Evolutionary conservation across 129 eudicot genomes (phyloP).

Genomic region (carrot (Daucus carota)): DNA sequence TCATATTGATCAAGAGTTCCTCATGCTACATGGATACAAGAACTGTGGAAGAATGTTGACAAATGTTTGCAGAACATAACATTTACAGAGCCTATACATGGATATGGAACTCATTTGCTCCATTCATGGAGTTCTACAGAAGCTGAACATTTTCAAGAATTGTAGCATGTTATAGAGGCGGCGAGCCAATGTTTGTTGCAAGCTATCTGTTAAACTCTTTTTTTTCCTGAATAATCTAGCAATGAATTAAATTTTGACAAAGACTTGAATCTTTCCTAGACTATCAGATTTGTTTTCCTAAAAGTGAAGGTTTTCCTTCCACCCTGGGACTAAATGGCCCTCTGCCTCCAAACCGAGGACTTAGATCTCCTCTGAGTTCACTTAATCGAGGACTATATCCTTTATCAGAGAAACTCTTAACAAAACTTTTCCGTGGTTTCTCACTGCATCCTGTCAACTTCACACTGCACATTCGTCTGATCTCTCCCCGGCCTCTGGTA

Average conservation of each 20-base stretch:
- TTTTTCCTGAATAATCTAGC: background rate
- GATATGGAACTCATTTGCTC: background rate
- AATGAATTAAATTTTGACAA: background rate
- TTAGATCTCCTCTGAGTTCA: slow-evolving; percentile 10
- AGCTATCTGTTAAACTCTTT: background rate
- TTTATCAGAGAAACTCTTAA: slow-evolving; percentile 6
- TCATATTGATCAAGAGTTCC: background rate
- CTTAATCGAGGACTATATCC: slow-evolving; percentile 14
- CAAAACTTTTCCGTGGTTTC: slow-evolving; percentile 7
- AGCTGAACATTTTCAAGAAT: background rate
- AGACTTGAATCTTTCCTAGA: background rate
- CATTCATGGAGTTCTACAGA: background rate
- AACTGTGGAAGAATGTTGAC: background rate
- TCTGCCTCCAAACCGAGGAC: slow-evolving; percentile 12
- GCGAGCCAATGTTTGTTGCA: background rate
- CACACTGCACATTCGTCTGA: slow-evolving; percentile 7
- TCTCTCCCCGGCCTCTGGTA: slow-evolving; percentile 16
- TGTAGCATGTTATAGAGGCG: background rate
- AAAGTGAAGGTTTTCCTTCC: slow-evolving; percentile 5
- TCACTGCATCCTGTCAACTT: slow-evolving; percentile 6
- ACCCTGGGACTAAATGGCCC: slow-evolving; percentile 9
- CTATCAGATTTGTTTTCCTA: background rate
- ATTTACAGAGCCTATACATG: background rate
- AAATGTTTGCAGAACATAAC: background rate
- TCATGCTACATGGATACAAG: background rate